Conservation (phyloP, 305 asterid species). For the Fraxinus platypoda region DNA sequence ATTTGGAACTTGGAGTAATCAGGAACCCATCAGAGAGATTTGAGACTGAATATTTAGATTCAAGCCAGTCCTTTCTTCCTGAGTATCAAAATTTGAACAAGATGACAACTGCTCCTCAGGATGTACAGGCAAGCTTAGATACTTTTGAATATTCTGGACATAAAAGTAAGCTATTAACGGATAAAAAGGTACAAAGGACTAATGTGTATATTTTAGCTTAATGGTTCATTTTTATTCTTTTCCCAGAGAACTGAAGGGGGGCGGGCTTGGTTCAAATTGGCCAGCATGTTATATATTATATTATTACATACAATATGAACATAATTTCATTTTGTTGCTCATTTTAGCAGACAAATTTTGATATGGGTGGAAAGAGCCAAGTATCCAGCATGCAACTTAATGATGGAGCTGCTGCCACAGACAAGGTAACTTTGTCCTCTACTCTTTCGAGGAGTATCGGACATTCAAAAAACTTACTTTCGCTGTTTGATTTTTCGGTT, state of each 20-base stretch:
- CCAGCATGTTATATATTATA: conserved; percentile 2
- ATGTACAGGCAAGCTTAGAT: conserved; percentile 57
- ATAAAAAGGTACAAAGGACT: conserved; percentile 50
- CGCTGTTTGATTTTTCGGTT: not conserved
- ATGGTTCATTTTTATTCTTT: conserved; percentile 8
- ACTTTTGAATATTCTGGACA: conserved; percentile 47
- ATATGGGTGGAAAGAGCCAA: conserved; percentile 37
- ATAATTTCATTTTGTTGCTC: conserved; percentile 12
- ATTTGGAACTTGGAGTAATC: conserved; percentile 40
- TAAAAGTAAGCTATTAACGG: conserved; percentile 42
- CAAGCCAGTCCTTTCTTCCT: conserved; percentile 40
- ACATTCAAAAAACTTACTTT: not conserved
- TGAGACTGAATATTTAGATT: conserved; percentile 52
- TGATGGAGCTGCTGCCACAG: conserved; percentile 38
- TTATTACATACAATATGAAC: conserved; percentile 3
- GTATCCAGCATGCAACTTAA: conserved; percentile 32
- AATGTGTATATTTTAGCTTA: conserved; percentile 20
- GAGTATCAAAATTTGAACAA: conserved; percentile 41
- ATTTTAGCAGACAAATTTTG: conserved; percentile 42
- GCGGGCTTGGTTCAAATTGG: conserved; percentile 22
- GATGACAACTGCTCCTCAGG: conserved; percentile 38
- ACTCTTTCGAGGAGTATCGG: conserved; percentile 11
- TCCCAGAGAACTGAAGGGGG: not conserved
- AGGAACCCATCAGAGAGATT: conserved; percentile 36
- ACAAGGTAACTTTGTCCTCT: conserved; percentile 42